Evolutionary conservation across 768 basidiomycete genomes (phyloP).

Genomic region (Tulasnella calospora): DNA sequence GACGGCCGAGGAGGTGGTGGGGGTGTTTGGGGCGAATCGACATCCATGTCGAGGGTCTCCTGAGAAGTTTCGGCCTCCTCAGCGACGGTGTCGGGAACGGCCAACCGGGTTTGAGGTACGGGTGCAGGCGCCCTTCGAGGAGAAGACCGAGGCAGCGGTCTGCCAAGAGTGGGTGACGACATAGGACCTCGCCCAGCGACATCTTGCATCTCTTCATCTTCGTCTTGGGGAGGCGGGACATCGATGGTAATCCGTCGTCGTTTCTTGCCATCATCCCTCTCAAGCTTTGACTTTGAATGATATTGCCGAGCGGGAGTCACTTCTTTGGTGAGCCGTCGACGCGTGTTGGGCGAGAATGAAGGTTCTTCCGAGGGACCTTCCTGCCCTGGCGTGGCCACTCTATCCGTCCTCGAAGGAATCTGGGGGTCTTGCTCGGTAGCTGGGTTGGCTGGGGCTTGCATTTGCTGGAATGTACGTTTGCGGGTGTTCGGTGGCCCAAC

Average conservation of each 20-base stretch:
- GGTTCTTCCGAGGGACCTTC: not conserved
- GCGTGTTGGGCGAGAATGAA: not conserved
- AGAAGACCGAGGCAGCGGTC: not conserved
- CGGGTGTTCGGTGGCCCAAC: not conserved
- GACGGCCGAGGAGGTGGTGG: not conserved
- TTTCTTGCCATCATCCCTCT: conserved; percentile 5
- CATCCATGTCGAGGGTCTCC: not conserved
- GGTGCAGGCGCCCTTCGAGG: not conserved
- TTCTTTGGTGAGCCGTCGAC: not conserved
- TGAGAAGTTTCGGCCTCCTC: not conserved
- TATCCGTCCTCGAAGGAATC: not conserved
- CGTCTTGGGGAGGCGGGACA: not conserved
- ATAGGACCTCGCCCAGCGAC: not conserved
- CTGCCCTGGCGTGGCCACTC: not conserved
- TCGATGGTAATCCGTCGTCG: not conserved
- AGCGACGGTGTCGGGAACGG: not conserved
- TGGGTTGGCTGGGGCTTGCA: not conserved
- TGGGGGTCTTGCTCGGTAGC: not conserved
- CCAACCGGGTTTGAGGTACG: not conserved
- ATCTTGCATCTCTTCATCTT: conserved; percentile 16
- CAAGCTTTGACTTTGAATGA: conserved; percentile 10
- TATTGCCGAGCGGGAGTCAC: not conserved
- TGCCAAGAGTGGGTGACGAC: not conserved
- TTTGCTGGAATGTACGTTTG: not conserved
- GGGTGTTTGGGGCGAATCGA: not conserved